phyloP scores from a whole-genome alignment of 1,284 basidiomycete genomes.

The Tylopilus sp. region DNA sequence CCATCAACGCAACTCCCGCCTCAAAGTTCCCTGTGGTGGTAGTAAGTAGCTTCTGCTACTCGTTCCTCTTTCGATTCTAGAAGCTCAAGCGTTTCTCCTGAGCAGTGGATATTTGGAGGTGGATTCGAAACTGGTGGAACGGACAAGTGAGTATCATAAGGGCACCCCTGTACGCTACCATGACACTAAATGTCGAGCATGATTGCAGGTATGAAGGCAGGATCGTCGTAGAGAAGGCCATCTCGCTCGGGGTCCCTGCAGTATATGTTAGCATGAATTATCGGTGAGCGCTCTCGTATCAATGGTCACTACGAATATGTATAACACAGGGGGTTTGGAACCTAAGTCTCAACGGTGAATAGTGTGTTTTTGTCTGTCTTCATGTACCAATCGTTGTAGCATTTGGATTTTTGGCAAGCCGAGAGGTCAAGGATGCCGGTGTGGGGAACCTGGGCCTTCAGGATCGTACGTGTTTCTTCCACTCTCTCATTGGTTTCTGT shows the following conservation, averaged over 20 bases:
- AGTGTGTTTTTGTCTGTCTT: background rate
- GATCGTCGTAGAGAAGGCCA: constrained; percentile 35
- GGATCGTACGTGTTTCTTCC: too few species aligned
- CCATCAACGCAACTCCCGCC: constrained; percentile 27
- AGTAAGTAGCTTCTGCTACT: constrained; percentile 33
- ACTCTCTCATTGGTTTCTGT: too few species aligned
- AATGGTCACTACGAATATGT: too few species aligned
- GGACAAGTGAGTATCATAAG: constrained; percentile 22
- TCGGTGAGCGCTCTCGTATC: constrained; percentile 29
- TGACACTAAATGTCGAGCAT: background rate
- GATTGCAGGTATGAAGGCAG: constrained; percentile 30
- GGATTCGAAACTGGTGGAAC: constrained; percentile 47
- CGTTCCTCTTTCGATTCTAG: too few species aligned
- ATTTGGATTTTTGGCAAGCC: constrained; percentile 61
- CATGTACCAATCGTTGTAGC: constrained; percentile 28
- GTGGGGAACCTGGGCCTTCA: constrained; percentile 55
- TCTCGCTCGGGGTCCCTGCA: constrained; percentile 40
- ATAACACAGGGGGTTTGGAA: background rate
- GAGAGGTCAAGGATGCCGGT: constrained; percentile 61
- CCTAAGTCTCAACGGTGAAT: constrained; percentile 39
- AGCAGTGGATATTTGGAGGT: constrained; percentile 39
- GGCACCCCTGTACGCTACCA: background rate
- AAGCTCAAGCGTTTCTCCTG: too few species aligned
- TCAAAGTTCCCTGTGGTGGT: constrained; percentile 55
- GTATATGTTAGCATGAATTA: constrained; percentile 52